phyloP scores from a whole-genome alignment of 2,329 filamentous ascomycete genomes.

The Arachnomyces sp. region DNA sequence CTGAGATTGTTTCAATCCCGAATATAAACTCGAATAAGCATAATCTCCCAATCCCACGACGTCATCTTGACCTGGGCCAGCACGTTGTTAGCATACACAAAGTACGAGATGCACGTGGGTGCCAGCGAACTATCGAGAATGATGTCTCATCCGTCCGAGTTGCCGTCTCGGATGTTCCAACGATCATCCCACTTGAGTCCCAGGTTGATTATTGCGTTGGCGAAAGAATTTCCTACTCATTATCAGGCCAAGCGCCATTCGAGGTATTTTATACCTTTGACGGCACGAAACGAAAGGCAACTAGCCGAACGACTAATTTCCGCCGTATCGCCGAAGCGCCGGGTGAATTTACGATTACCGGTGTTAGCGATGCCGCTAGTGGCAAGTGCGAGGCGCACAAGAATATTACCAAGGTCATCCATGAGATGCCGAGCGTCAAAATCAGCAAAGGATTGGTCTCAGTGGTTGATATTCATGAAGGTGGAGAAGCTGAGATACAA shows the following conservation, averaged over 20 bases:
- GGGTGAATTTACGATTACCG: constrained; percentile 80
- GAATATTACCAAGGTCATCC: constrained; percentile 73
- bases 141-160: constrained; percentile 75
- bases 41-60: constrained; percentile 75
- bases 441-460: constrained; percentile 77
- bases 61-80: constrained; percentile 77
- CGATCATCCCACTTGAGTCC: constrained; percentile 79
- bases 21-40: constrained; percentile 69
- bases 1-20: constrained; percentile 73
- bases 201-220: constrained; percentile 89
- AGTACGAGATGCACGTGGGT: constrained; percentile 79
- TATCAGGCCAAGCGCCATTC: constrained; percentile 86
- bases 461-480: constrained; percentile 91
- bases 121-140: constrained; percentile 67
- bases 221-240: constrained; percentile 84
- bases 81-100: constrained; percentile 85
- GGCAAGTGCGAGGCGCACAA: constrained; percentile 72
- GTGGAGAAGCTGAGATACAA: constrained; percentile 82
- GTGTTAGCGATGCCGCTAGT: constrained; percentile 77
- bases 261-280: constrained; percentile 89
- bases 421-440: constrained; percentile 83
- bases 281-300: constrained; percentile 68
- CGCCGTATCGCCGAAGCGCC: constrained; percentile 87
- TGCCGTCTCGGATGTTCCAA: constrained; percentile 85
- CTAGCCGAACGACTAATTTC: constrained; percentile 66